These are phyloP conservation scores for Tagetes erecta DNA, from an alignment of 129 eudicot genomes.

Conservation along the genomic window DNA sequence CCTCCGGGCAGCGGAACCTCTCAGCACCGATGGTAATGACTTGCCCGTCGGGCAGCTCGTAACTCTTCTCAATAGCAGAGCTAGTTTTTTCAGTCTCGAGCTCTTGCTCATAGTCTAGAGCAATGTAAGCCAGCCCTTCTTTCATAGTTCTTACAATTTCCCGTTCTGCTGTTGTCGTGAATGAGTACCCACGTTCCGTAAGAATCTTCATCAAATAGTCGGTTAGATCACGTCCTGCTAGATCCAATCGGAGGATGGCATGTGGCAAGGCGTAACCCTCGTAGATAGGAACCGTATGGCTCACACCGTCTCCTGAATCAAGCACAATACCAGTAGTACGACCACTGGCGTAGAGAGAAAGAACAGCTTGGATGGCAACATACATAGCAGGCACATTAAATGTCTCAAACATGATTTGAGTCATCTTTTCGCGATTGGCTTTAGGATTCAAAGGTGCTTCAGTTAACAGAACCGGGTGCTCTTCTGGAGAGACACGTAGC, in stretches of 20 bases:
- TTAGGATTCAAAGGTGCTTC: slow-evolving; percentile 83
- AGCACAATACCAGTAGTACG: slow-evolving; percentile 87
- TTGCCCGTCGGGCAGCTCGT: slow-evolving; percentile 79
- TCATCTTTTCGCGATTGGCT: slow-evolving; percentile 89
- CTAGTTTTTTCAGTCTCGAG: slow-evolving; percentile 65
- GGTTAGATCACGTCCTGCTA: slow-evolving; percentile 67
- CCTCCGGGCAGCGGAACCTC: slow-evolving; percentile 83
- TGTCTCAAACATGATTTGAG: slow-evolving; percentile 81
- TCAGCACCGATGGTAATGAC: slow-evolving; percentile 70
- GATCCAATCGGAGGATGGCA: slow-evolving; percentile 61
- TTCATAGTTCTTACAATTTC: slow-evolving; percentile 84
- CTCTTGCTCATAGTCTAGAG: slow-evolving; percentile 79
- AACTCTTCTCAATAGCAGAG: slow-evolving; percentile 73
- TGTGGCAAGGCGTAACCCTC: slow-evolving; percentile 84
- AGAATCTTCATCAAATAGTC: slow-evolving; percentile 69
- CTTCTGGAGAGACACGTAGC: slow-evolving; percentile 89
- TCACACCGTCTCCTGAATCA: slow-evolving; percentile 84
- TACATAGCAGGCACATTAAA: slow-evolving; percentile 81
- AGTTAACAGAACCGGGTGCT: slow-evolving; percentile 73
- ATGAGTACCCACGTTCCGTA: slow-evolving; percentile 74
- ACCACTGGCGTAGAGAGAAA: slow-evolving; percentile 80
- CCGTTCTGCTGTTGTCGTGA: slow-evolving; percentile 82
- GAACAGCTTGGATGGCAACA: slow-evolving; percentile 79
- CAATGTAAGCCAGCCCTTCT: slow-evolving; percentile 67
- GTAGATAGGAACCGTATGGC: slow-evolving; percentile 76